phyloP scores from a whole-genome alignment of 768 basidiomycete genomes.

The Hortiboletus flavorubellus region DNA sequence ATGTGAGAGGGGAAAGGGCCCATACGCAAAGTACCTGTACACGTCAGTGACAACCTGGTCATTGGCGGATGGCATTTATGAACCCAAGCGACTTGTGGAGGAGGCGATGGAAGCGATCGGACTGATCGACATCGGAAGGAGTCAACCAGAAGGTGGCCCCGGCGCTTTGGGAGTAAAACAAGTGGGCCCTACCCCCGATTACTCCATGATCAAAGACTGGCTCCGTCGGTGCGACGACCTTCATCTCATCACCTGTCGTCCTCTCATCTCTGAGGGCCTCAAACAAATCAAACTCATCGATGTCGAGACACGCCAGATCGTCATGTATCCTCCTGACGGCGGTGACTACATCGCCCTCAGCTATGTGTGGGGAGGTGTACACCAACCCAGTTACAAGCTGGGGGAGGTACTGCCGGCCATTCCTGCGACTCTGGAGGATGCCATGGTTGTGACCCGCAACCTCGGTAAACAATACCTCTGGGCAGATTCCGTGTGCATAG shows the following conservation, averaged over 20 bases:
- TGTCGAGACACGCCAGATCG: conserved; percentile 5
- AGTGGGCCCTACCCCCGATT: conserved; percentile 2
- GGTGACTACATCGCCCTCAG: conserved; percentile 15
- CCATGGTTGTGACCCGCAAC: conserved; percentile 10
- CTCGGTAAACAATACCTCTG: conserved; percentile 18
- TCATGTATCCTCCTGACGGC: neutral
- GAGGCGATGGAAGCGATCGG: conserved; percentile 6
- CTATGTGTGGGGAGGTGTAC: conserved; percentile 17
- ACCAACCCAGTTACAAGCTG: conserved; percentile 6
- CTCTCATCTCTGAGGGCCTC: conserved; percentile 2
- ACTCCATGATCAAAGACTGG: conserved; percentile 4
- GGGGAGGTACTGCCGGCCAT: conserved; percentile 9
- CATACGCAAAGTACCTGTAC: conserved; percentile 11
- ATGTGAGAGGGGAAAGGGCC: neutral
- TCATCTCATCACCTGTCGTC: conserved; percentile 7
- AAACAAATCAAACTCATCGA: conserved; percentile 9
- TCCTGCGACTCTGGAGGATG: conserved; percentile 18
- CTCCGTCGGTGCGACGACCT: conserved; percentile 7
- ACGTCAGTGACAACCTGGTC: neutral
- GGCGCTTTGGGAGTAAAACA: conserved; percentile 5
- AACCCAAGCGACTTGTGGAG: neutral
- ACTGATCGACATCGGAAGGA: neutral
- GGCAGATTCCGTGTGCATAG: conserved; percentile 18
- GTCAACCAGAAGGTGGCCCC: neutral
- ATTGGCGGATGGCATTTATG: neutral